Percentiles rank a stretch among this genome's conserved stretches.
Evolutionary conservation across 768 basidiomycete genomes (phyloP).

Genomic region (Chalciporus chontae): DNA sequence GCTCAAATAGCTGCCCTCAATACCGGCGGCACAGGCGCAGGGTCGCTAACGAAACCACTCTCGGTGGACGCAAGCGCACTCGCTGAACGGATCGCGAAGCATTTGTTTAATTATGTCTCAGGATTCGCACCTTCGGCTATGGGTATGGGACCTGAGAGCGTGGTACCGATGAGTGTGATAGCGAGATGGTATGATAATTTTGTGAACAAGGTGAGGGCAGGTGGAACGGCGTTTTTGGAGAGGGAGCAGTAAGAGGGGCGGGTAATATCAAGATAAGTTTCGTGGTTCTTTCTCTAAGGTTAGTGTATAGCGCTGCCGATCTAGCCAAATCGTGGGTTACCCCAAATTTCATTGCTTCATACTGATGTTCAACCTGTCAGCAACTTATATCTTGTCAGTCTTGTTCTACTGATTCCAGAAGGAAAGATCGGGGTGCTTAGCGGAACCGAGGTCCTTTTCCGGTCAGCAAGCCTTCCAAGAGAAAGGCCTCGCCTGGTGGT

Average conservation of each 20-base stretch:
- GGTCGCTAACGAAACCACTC: background rate
- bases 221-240: slow-evolving; percentile 64
- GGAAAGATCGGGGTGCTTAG: too few relatives aligned
- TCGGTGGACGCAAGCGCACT: slow-evolving; percentile 9
- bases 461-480: too few relatives aligned
- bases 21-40: slow-evolving; percentile 14
- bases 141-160: slow-evolving; percentile 43
- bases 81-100: slow-evolving; percentile 45
- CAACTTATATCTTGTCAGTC: too few relatives aligned
- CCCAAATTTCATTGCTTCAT: too few relatives aligned
- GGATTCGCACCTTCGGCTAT: slow-evolving; percentile 50
- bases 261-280: too few relatives aligned
- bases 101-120: slow-evolving; percentile 73
- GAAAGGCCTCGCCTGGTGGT: too few relatives aligned
- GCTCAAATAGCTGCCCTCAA: slow-evolving; percentile 45
- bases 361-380: too few relatives aligned
- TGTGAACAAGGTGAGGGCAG: slow-evolving; percentile 51
- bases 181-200: slow-evolving; percentile 73
- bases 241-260: slow-evolving; percentile 27
- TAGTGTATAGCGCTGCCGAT: too few relatives aligned
- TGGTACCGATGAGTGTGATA: slow-evolving; percentile 61
- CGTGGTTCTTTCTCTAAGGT: too few relatives aligned
- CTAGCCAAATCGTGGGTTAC: too few relatives aligned
- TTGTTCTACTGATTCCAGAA: too few relatives aligned
- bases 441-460: too few relatives aligned